phyloP scores from a whole-genome alignment of 2,329 filamentous ascomycete species.

The Aspergillus melleus region DNA sequence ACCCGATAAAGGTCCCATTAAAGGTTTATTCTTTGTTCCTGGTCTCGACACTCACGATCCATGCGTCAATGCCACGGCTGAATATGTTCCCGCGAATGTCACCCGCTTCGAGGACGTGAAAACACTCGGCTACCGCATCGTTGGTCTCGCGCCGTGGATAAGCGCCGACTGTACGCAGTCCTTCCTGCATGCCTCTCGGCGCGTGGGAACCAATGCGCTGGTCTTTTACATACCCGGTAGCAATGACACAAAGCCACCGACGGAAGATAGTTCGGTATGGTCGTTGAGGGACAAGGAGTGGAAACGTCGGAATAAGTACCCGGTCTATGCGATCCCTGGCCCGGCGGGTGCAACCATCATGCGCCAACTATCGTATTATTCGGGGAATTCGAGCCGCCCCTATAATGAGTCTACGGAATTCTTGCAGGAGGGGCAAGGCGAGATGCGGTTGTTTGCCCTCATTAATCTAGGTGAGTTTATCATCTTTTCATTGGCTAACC shows the following conservation, averaged over 20 bases:
- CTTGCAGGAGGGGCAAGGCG: conserved; percentile 6
- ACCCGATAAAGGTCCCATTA: conserved; percentile 61
- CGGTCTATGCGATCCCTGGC: conserved; percentile 79
- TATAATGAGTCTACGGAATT: conserved; percentile 31
- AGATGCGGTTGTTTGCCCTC: conserved; percentile 49
- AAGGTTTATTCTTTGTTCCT: conserved; percentile 84
- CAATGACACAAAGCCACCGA: conserved; percentile 61
- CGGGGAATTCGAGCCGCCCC: conserved; percentile 63
- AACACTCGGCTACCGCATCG: conserved; percentile 65
- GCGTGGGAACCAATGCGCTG: conserved; percentile 62
- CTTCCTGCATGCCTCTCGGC: conserved; percentile 64
- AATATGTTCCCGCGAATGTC: conserved; percentile 72
- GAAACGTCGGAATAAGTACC: conserved; percentile 70
- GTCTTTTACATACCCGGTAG: conserved; percentile 56
- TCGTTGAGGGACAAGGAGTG: conserved; percentile 70
- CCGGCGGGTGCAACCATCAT: conserved; percentile 67
- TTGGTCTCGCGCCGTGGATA: conserved; percentile 87
- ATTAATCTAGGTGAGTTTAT: conserved; percentile 46
- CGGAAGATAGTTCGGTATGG: conserved; percentile 67
- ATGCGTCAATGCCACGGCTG: conserved; percentile 63
- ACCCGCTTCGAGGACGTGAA: conserved; percentile 70
- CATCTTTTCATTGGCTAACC: background rate
- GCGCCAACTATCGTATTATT: conserved; percentile 71
- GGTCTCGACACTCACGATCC: conserved; percentile 58
- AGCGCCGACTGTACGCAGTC: conserved; percentile 69